Evolutionary conservation across 768 basidiomycete species (phyloP).

Genomic region (Amanita jacksonii): DNA sequence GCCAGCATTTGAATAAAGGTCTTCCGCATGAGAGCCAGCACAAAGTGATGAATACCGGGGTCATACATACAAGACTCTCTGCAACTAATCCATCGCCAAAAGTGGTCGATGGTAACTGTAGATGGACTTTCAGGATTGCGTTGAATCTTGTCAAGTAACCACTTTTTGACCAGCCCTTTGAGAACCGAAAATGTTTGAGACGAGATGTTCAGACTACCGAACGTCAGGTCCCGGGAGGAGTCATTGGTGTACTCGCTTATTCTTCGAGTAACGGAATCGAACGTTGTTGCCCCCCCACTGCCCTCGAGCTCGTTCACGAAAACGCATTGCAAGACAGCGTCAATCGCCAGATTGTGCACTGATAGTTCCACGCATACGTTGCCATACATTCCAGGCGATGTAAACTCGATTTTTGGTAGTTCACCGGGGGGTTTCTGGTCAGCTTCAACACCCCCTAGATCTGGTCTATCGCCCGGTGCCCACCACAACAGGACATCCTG

Average conservation of each 20-base stretch:
- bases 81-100: slow-evolving; percentile 96
- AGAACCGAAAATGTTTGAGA: slow-evolving; percentile 78
- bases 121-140: slow-evolving; percentile 58
- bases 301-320: slow-evolving; percentile 97
- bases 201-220: slow-evolving; percentile 87
- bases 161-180: slow-evolving; percentile 80
- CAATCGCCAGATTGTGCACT: slow-evolving; percentile 86
- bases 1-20: slow-evolving; percentile 95
- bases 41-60: slow-evolving; percentile 84
- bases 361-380: slow-evolving; percentile 90
- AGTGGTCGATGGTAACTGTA: slow-evolving; percentile 75
- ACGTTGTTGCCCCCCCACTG: slow-evolving; percentile 85
- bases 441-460: slow-evolving; percentile 88
- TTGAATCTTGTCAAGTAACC: slow-evolving; percentile 83
- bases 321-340: slow-evolving; percentile 89
- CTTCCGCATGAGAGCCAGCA: slow-evolving; percentile 95
- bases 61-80: slow-evolving; percentile 83
- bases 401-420: slow-evolving; percentile 75
- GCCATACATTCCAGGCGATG: slow-evolving; percentile 76
- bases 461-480: slow-evolving; percentile 83
- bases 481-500: slow-evolving; percentile 97
- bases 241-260: slow-evolving; percentile 81
- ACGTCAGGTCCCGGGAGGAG: slow-evolving; percentile 57
- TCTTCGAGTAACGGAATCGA: slow-evolving; percentile 87
- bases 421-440: slow-evolving; percentile 74